Percentiles rank a stretch among this genome's conserved stretches.
phyloP scores from a whole-genome alignment of 2,329 filamentous ascomycete species.

The Fusarium tricinctum region DNA sequence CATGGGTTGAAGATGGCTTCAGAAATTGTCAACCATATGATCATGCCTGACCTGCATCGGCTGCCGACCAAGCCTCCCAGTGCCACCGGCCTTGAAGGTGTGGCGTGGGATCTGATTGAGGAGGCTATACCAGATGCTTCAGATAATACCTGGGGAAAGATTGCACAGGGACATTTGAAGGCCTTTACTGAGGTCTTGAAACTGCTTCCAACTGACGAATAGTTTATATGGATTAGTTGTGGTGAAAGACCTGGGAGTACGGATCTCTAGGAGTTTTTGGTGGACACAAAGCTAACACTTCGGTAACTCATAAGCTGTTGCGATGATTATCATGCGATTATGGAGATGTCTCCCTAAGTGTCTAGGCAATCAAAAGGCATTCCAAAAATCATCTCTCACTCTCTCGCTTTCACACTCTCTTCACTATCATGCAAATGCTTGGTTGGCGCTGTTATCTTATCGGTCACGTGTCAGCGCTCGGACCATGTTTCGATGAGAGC shows the following conservation, averaged over 20 bases:
- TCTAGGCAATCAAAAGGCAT: not conserved
- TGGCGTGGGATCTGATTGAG: slow-evolving; percentile 54
- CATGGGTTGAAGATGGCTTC: slow-evolving; percentile 45
- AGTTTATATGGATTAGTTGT: not conserved
- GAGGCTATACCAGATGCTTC: slow-evolving; percentile 39
- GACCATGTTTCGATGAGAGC: slow-evolving; percentile 2
- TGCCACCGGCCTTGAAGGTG: slow-evolving; percentile 49
- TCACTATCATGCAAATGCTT: not conserved
- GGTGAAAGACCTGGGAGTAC: not conserved
- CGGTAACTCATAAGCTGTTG: not conserved
- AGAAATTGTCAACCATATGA: slow-evolving; percentile 44
- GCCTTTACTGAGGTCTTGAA: slow-evolving; percentile 45
- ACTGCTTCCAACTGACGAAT: slow-evolving; percentile 38
- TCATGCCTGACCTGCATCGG: slow-evolving; percentile 47
- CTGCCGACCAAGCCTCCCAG: slow-evolving; percentile 12
- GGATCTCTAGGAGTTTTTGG: not conserved
- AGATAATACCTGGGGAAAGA: slow-evolving; percentile 53
- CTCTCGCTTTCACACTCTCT: too few relatives aligned
- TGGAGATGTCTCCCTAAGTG: not conserved
- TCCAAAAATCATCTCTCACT: too few relatives aligned
- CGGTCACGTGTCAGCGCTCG: not conserved
- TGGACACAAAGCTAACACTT: not conserved
- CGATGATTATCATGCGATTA: not conserved
- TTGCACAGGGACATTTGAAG: slow-evolving; percentile 49
- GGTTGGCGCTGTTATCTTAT: not conserved